phyloP scores from a whole-genome alignment of 2,329 filamentous ascomycete species.

The Cordyceps pruinosa region DNA sequence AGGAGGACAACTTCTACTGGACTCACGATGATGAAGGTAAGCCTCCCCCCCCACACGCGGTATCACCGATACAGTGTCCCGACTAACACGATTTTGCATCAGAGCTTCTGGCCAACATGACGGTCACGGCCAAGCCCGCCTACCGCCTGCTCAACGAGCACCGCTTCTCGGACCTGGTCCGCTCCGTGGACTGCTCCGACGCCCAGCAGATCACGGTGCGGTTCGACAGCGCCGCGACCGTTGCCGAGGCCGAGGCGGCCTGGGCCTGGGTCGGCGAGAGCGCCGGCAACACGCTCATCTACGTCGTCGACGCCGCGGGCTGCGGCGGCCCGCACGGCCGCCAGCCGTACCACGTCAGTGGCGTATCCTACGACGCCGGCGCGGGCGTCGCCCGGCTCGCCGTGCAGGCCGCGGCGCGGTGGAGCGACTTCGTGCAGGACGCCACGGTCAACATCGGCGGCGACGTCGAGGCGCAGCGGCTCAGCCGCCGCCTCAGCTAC shows the following conservation, averaged over 20 bases:
- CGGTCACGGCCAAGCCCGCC: slow-evolving; percentile 9
- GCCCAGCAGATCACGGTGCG: slow-evolving; percentile 2
- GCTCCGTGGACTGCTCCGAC: slow-evolving; percentile 11
- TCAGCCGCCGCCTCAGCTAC: slow-evolving; percentile 6
- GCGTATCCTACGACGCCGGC: not conserved
- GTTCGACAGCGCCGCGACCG: not conserved
- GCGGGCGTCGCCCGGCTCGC: not conserved
- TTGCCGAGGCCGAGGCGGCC: slow-evolving; percentile 4
- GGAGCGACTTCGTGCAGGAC: slow-evolving; percentile 10
- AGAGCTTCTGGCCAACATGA: slow-evolving; percentile 13
- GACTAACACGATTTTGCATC: not conserved
- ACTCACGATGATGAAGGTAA: slow-evolving; percentile 1
- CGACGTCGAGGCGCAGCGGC: not conserved
- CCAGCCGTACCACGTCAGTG: slow-evolving; percentile 10
- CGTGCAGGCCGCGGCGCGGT: not conserved
- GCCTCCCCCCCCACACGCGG: not conserved
- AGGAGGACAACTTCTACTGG: slow-evolving; percentile 12
- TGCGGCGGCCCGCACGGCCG: slow-evolving; percentile 11
- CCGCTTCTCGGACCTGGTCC: slow-evolving; percentile 6
- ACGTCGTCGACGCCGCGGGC: slow-evolving; percentile 6
- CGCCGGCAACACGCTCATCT: slow-evolving; percentile 10
- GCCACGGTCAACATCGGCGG: slow-evolving; percentile 10
- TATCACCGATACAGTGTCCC: not conserved
- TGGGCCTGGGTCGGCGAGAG: slow-evolving; percentile 8
- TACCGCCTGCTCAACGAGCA: slow-evolving; percentile 12